phyloP scores from a whole-genome alignment of 176 grass and related monocot species.

The Zoysia pacifica region DNA sequence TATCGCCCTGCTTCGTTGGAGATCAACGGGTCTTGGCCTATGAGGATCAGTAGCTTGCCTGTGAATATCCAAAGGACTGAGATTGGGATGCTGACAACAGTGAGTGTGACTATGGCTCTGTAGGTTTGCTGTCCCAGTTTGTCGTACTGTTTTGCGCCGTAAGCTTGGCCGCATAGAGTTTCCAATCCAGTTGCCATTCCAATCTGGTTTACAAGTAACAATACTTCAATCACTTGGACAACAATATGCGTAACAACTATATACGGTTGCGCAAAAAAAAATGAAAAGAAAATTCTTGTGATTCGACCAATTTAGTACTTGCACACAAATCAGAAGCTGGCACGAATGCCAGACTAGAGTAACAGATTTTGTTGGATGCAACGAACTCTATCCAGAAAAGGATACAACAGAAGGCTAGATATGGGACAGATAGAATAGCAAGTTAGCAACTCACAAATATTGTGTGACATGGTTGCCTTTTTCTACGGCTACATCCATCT shows the following conservation, averaged over 20 bases:
- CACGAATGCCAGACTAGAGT: not conserved
- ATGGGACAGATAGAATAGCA: not conserved
- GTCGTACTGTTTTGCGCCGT: constrained; percentile 70
- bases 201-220: constrained; percentile 54
- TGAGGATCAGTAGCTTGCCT: constrained; percentile 64
- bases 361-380: not conserved
- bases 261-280: not conserved
- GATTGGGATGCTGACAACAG: constrained; percentile 62
- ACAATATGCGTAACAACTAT: not conserved
- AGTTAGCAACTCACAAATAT: not conserved
- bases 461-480: not conserved
- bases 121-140: constrained; percentile 74
- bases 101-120: constrained; percentile 72
- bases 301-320: not conserved
- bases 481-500: too few relatives aligned
- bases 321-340: not conserved
- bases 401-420: too few relatives aligned
- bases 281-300: not conserved
- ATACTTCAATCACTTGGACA: not conserved
- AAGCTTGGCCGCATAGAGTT: constrained; percentile 89
- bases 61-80: constrained; percentile 73
- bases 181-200: constrained; percentile 90
- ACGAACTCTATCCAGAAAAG: not conserved
- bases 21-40: constrained; percentile 75
- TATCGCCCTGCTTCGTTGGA: constrained; percentile 67